phyloP scores from a whole-genome alignment of 2,329 filamentous ascomycete genomes.

The Didymellaceae sp. region DNA sequence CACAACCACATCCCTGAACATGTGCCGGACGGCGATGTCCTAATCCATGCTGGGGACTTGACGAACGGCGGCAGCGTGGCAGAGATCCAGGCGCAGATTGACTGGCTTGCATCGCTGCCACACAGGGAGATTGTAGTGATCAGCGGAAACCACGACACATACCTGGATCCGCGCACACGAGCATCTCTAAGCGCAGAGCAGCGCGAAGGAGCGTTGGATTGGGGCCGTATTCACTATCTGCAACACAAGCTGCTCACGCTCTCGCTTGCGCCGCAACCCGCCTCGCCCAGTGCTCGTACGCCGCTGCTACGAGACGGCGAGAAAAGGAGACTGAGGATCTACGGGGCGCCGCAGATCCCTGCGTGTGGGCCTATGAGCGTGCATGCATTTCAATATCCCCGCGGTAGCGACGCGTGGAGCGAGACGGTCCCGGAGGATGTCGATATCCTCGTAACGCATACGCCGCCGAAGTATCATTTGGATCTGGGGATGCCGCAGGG shows the following conservation, averaged over 20 bases:
- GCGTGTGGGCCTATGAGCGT: conserved; percentile 69
- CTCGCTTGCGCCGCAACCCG: conserved; percentile 47
- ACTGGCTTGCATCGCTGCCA: conserved; percentile 79
- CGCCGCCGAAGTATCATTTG: conserved; percentile 76
- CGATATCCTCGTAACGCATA: conserved; percentile 83
- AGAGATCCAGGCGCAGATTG: conserved; percentile 80
- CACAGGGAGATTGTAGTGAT: conserved; percentile 83
- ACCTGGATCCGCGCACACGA: conserved; percentile 74
- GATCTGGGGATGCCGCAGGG: conserved; percentile 64
- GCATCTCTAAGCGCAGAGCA: conserved; percentile 58
- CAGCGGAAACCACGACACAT: conserved; percentile 88
- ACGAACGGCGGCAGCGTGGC: conserved; percentile 72
- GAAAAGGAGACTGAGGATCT: conserved; percentile 69
- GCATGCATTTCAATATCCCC: conserved; percentile 79
- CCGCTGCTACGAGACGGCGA: conserved; percentile 26
- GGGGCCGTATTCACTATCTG: conserved; percentile 76
- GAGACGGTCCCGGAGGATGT: conserved; percentile 72
- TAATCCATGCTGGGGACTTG: conserved; percentile 90
- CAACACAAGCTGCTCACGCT: conserved; percentile 72
- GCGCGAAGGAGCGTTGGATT: conserved; percentile 63
- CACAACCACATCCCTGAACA: conserved; percentile 67
- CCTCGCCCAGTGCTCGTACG: conserved; percentile 16
- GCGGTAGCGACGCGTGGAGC: conserved; percentile 72
- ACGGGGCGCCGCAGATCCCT: conserved; percentile 83
- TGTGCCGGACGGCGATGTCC: conserved; percentile 80